Percentiles rank a stretch among this genome's conserved stretches.
phyloP scores from a whole-genome alignment of 2,329 filamentous ascomycete species.

The Ascocoryne sarcoides region DNA sequence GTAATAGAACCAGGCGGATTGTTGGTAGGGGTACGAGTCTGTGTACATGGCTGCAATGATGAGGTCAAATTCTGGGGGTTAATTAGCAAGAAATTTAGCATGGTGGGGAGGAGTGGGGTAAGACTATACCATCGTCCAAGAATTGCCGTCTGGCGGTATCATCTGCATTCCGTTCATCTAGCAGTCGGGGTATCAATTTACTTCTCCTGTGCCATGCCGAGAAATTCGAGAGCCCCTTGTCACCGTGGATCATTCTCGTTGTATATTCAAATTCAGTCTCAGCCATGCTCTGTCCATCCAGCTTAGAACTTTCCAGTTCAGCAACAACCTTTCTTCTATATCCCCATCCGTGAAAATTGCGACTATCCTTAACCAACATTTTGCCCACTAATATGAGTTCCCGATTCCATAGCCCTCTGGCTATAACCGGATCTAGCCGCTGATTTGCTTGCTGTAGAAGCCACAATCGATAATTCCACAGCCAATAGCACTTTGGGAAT shows the following conservation, averaged over 20 bases:
- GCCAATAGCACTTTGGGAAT: slow-evolving; percentile 97
- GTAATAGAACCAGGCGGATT: slow-evolving; percentile 96
- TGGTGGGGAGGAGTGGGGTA: not conserved
- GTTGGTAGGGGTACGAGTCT: slow-evolving; percentile 81
- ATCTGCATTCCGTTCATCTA: slow-evolving; percentile 61
- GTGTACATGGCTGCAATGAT: slow-evolving; percentile 61
- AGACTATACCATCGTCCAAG: slow-evolving; percentile 54
- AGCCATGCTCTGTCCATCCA: slow-evolving; percentile 54
- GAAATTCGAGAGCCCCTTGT: slow-evolving; percentile 73
- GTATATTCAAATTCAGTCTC: slow-evolving; percentile 85
- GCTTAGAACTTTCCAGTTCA: slow-evolving; percentile 55
- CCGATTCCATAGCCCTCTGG: slow-evolving; percentile 67
- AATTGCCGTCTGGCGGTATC: slow-evolving; percentile 55
- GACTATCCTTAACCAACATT: slow-evolving; percentile 77
- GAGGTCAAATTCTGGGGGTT: slow-evolving; percentile 56
- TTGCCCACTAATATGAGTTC: slow-evolving; percentile 77
- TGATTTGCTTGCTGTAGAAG: slow-evolving; percentile 63
- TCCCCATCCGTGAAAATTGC: slow-evolving; percentile 96
- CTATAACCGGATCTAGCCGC: slow-evolving; percentile 45
- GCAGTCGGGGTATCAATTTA: slow-evolving; percentile 68
- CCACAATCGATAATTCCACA: slow-evolving; percentile 95
- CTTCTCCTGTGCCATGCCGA: slow-evolving; percentile 93
- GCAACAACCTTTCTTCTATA: slow-evolving; percentile 74
- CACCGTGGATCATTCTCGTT: slow-evolving; percentile 73
- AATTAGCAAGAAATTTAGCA: not conserved